Percentiles rank a stretch among this genome's conserved stretches.
These are phyloP conservation scores for Sugiyamaella qingdaonensis DNA, from an alignment of 805 yeast genomes.

Conservation along the genomic window DNA sequence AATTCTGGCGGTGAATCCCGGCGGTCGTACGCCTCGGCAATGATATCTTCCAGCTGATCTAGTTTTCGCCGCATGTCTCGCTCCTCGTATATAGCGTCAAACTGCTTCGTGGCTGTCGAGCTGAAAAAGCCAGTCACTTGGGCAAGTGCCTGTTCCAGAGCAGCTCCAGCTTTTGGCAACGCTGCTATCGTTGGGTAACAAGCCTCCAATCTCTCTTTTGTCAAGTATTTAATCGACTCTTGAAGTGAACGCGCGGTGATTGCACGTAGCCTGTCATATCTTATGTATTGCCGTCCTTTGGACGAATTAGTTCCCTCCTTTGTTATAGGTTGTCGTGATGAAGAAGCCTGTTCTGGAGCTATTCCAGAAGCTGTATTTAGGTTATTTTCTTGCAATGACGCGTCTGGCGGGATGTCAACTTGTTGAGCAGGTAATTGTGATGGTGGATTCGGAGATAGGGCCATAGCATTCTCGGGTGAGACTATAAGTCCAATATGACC, in stretches of 20 bases:
- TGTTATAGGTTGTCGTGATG: too few species aligned
- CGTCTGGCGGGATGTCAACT: too few species aligned
- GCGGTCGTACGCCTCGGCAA: conserved; percentile 30
- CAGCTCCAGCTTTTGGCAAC: conserved; percentile 43
- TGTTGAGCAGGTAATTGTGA: too few species aligned
- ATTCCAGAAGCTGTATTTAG: too few species aligned
- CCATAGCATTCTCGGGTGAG: too few species aligned
- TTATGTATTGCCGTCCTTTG: conserved; percentile 27
- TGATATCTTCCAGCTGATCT: conserved; percentile 38
- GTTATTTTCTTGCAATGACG: too few species aligned
- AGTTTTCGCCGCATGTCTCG: conserved; percentile 37
- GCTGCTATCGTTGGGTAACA: conserved; percentile 53
- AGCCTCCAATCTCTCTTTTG: conserved; percentile 45
- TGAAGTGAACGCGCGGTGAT: conserved; percentile 53
- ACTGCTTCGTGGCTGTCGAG: conserved; percentile 44
- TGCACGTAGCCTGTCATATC: conserved; percentile 47
- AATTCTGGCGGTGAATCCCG: neutral
- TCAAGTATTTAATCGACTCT: conserved; percentile 48
- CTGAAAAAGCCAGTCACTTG: conserved; percentile 54
- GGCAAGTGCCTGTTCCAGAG: conserved; percentile 45
- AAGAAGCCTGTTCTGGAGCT: too few species aligned
- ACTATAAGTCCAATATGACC: too few species aligned
- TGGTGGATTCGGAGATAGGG: too few species aligned
- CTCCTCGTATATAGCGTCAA: conserved; percentile 50
- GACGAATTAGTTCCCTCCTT: too few species aligned